Conservation (phyloP, 1,284 basidiomycete species). For the Leccinum pachyderme region DNA sequence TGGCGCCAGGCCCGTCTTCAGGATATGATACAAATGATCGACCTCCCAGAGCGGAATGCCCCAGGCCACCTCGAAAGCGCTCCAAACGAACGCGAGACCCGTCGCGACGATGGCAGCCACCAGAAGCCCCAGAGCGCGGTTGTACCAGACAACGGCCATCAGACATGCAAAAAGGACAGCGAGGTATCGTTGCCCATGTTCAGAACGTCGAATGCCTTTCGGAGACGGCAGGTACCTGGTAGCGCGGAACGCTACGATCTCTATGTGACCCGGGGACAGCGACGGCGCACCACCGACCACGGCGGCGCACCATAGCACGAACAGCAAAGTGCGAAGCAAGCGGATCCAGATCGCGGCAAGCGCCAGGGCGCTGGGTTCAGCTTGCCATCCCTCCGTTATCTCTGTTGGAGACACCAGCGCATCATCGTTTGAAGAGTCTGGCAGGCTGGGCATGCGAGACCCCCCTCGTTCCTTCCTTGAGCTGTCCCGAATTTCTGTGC, state of each 20-base stretch:
- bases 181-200: conserved; percentile 41
- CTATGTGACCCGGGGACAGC: conserved; percentile 40
- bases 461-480: conserved; percentile 10
- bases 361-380: background rate
- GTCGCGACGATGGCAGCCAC: conserved; percentile 29
- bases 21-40: conserved; percentile 40
- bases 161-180: conserved; percentile 40
- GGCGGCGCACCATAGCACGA: conserved; percentile 48
- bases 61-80: conserved; percentile 33
- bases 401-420: background rate
- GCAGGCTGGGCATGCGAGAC: conserved; percentile 18
- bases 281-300: conserved; percentile 44
- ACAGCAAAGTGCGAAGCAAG: conserved; percentile 31
- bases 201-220: conserved; percentile 40
- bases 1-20: conserved; percentile 22
- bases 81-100: conserved; percentile 40
- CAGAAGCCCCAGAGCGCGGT: conserved; percentile 27
- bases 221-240: conserved; percentile 39
- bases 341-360: background rate
- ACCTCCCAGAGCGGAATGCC: conserved; percentile 41
- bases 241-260: conserved; percentile 37
- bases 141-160: conserved; percentile 29
- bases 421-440: background rate
- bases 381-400: background rate
- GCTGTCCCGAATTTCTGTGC: conserved; percentile 26